phyloP scores from a whole-genome alignment of 2,329 filamentous ascomycete genomes.

The Colletotrichum coccodes region DNA sequence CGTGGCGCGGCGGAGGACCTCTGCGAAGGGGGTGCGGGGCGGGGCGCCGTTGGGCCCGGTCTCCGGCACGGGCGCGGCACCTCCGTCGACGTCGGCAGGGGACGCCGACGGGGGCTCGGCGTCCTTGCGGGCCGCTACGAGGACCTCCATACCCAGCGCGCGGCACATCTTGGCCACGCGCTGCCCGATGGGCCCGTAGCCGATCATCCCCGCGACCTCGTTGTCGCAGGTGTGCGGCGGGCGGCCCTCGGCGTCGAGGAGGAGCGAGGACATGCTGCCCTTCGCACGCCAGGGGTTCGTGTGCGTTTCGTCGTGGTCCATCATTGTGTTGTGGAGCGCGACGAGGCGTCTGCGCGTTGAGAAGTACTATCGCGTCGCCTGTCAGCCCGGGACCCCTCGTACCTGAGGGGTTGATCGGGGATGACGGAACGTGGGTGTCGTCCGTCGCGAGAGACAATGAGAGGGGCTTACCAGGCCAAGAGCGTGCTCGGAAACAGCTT shows the following conservation, averaged over 20 bases:
- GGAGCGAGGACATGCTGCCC: conserved; percentile 32
- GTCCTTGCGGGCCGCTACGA: conserved; percentile 38
- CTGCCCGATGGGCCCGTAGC: conserved; percentile 39
- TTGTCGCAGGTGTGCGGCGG: conserved; percentile 40
- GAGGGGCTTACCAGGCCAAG: conserved; percentile 30
- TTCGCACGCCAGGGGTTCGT: conserved; percentile 33
- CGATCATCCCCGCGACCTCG: conserved; percentile 41
- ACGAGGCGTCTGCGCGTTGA: conserved; percentile 36
- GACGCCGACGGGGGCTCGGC: not conserved
- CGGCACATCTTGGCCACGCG: conserved; percentile 36
- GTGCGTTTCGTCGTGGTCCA: conserved; percentile 16
- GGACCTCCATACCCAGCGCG: conserved; percentile 36
- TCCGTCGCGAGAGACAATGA: not conserved
- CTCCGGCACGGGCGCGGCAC: not conserved
- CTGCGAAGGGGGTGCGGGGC: conserved; percentile 32
- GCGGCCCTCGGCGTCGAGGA: conserved; percentile 32
- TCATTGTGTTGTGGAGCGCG: conserved; percentile 35
- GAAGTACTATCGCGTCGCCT: conserved; percentile 30
- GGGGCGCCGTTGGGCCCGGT: not conserved
- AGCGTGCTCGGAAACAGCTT: conserved; percentile 38
- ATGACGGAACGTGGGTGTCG: too few relatives aligned
- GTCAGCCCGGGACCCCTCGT: not conserved
- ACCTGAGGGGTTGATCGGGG: too few relatives aligned
- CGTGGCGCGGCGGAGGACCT: conserved; percentile 37
- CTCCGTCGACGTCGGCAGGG: not conserved